These are phyloP conservation scores for Lasiosphaeria hispida DNA, from an alignment of 495 filamentous ascomycete species.

Conservation along the genomic window DNA sequence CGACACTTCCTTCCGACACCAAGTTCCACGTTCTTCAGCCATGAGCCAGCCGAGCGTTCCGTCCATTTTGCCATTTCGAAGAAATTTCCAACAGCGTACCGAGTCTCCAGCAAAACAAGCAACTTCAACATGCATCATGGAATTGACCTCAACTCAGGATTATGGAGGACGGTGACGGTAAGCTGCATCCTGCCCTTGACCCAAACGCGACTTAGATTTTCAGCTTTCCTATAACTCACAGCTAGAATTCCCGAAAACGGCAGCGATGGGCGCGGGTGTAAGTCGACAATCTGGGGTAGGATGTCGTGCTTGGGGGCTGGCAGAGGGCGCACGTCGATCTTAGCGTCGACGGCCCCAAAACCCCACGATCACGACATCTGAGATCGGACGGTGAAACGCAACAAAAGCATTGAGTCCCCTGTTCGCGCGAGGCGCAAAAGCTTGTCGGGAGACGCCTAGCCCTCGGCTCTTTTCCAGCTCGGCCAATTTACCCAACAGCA, in stretches of 20 bases:
- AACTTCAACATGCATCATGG: too few relatives aligned
- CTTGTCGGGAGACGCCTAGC: too few relatives aligned
- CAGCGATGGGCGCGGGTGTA: neutral
- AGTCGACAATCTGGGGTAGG: constrained; percentile 16
- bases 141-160: too few relatives aligned
- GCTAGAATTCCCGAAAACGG: neutral
- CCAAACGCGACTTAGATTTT: neutral
- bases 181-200: neutral
- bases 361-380: constrained; percentile 25
- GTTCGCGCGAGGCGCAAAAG: constrained; percentile 2
- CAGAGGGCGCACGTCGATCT: neutral
- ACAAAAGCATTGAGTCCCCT: neutral
- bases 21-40: too few relatives aligned
- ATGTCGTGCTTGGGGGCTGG: constrained; percentile 13
- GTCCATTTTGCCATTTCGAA: too few relatives aligned
- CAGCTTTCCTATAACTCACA: neutral
- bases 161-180: neutral
- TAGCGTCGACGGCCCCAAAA: neutral
- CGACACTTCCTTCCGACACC: too few relatives aligned
- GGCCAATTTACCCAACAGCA: constrained; percentile 2
- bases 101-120: too few relatives aligned
- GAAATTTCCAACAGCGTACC: too few relatives aligned
- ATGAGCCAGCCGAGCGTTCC: too few relatives aligned
- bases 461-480: constrained; percentile 7
- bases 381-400: constrained; percentile 11